Evolutionary conservation across 179 eudicot genomes (phyloP), one percentile per base, ranked within the genome.

Genomic region (Sideroxylon spinosum): DNA sequence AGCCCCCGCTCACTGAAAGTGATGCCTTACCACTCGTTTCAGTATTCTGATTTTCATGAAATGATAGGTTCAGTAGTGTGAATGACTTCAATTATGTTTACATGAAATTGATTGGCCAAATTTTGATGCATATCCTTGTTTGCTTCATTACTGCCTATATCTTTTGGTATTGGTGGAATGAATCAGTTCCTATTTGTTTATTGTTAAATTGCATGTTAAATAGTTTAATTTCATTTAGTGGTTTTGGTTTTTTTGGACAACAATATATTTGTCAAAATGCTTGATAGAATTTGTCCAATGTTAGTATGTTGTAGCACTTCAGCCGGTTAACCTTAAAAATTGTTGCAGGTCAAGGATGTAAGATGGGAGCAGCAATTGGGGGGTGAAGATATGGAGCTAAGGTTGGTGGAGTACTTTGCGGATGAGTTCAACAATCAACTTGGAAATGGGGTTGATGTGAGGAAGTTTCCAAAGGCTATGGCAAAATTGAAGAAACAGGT

Each of bases 401-500:
- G 93, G 81, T 81, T 95, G 92, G 97, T 93, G 85, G 97, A 95
- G 79, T 80, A 87, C 84, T 95, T 93, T 86, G 97, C 93, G 4
- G 91, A 95, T 73, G 96, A 95, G 82, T 92, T 91, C 79, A 95
- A 95, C 79, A 93, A 88, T 73, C 98, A 93, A 79, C 84, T 90
- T 55, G 97, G 93, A 71, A 87, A 77, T 63, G 95, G 93, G 78
- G 82, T 91, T 73, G 98, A 95, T 82, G 87, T 92, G 55, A 92
- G 99, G 81, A 88, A 83, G 68, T 91, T 84, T 78, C 96, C 98
- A 0, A 95, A 95, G 86, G 94, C 99, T 46, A 95, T 95, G 97
- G 98, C 99, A 74, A 95, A 95, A 78, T 84, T 95, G 90, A 95
- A 93, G 89, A 95, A 95, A 85, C 99, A 95, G 83, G 99, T 93